These are phyloP conservation scores for Kodamaea fungicola DNA, from an alignment of 1,139 yeast genomes.

Conservation along the genomic window DNA sequence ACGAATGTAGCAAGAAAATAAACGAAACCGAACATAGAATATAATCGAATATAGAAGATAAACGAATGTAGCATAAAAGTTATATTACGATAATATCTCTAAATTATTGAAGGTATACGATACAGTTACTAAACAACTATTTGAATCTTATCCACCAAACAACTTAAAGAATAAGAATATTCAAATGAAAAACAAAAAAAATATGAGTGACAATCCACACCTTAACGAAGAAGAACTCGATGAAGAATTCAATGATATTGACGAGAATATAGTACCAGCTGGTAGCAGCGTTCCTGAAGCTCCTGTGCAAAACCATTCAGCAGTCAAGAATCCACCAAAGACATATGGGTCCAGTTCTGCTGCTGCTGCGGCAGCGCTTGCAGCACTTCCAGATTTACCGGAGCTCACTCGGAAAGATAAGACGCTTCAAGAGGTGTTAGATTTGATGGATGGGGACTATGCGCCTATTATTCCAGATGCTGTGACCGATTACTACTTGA, in stretches of 20 bases:
- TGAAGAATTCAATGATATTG: slow-evolving; percentile 16
- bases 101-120: too few relatives aligned
- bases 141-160: background rate
- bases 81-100: too few relatives aligned
- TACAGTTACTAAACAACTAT: too few relatives aligned
- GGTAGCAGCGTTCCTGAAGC: background rate
- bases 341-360: slow-evolving; percentile 2
- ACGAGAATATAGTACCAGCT: slow-evolving; percentile 9
- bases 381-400: slow-evolving; percentile 51
- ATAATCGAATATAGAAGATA: too few relatives aligned
- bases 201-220: background rate
- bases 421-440: slow-evolving; percentile 78
- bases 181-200: background rate
- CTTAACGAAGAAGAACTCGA: slow-evolving; percentile 30
- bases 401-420: slow-evolving; percentile 81
- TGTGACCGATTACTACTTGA: slow-evolving; percentile 90
- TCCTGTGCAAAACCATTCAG: background rate
- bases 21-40: too few relatives aligned
- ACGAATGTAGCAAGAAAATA: too few relatives aligned
- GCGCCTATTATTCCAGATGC: slow-evolving; percentile 98
- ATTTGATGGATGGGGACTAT: slow-evolving; percentile 81
- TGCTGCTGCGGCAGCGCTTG: slow-evolving; percentile 8
- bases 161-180: background rate
- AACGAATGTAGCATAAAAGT: too few relatives aligned
- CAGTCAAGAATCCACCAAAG: background rate